Evolutionary conservation across 169 alveolate species (phyloP).

Genomic region (Plasmodium fragile): DNA sequence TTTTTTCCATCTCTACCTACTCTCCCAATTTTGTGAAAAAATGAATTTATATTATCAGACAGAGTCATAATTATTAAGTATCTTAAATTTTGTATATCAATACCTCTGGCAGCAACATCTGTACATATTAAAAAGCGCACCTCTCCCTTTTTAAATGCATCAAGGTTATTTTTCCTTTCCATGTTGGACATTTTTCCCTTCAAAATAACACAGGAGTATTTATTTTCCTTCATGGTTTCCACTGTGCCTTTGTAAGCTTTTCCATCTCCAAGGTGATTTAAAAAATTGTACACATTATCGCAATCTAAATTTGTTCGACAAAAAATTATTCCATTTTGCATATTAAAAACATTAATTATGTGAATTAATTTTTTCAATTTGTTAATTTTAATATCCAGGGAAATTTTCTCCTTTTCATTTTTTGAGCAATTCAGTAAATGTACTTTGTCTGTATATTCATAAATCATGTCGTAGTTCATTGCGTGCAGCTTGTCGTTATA

Average conservation of each 20-base stretch:
- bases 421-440: conserved; percentile 16
- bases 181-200: conserved; percentile 77
- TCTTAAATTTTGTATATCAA: conserved; percentile 93
- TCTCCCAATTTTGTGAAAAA: conserved; percentile 79
- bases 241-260: conserved; percentile 64
- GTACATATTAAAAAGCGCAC: conserved; percentile 92
- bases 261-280: conserved; percentile 71
- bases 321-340: conserved; percentile 76
- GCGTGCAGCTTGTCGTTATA: conserved; percentile 42
- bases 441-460: conserved; percentile 78
- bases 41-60: conserved; percentile 77
- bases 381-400: conserved; percentile 73
- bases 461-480: conserved; percentile 31
- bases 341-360: conserved; percentile 75
- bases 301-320: conserved; percentile 80
- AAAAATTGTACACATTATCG: conserved; percentile 75
- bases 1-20: conserved; percentile 79
- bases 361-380: conserved; percentile 73
- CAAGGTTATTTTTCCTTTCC: conserved; percentile 66
- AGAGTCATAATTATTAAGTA: conserved; percentile 75
- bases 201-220: conserved; percentile 74
- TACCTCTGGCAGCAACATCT: conserved; percentile 97
- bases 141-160: conserved; percentile 78
- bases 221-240: conserved; percentile 56
- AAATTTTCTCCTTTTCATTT: conserved; percentile 31